A percentile compares a stretch with the other conserved stretches of the same genome.
phyloP scores from a whole-genome alignment of 78 protist species.

The Cavenderia fasciculata region DNA sequence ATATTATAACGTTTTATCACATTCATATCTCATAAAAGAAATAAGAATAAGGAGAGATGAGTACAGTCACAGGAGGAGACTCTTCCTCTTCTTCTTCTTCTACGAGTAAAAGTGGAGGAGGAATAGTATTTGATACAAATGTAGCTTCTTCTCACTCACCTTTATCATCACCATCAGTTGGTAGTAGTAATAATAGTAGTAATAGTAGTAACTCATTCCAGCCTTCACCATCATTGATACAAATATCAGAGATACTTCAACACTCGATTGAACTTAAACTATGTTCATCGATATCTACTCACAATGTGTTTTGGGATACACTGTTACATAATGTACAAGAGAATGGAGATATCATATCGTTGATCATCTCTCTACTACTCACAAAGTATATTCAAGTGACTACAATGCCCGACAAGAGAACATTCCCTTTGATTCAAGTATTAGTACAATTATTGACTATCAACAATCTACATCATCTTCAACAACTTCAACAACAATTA shows the following conservation, averaged over 20 bases:
- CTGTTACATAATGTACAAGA: slow-evolving; percentile 20
- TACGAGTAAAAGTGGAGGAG: no score
- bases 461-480: neutral
- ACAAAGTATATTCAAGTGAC: slow-evolving; percentile 38
- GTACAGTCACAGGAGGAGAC: no score
- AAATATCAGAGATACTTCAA: slow-evolving; percentile 55
- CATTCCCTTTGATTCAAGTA: neutral
- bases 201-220: neutral
- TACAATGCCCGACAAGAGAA: slow-evolving; percentile 8
- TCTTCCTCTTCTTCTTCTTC: no score
- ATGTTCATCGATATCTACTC: slow-evolving; percentile 33
- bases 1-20: no score
- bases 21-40: no score
- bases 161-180: neutral
- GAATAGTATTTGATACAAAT: no score
- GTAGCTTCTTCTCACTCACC: no score
- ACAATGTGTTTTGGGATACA: slow-evolving; percentile 68
- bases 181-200: slow-evolving; percentile 2
- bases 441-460: neutral
- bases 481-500: neutral
- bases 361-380: slow-evolving; percentile 34
- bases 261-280: slow-evolving; percentile 54
- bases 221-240: slow-evolving; percentile 50
- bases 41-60: no score
- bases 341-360: slow-evolving; percentile 41